A percentile compares a stretch with the other conserved stretches of the same genome.
phyloP scores from a whole-genome alignment of 1,284 basidiomycete genomes.

The Limonomyces culmigenus region DNA sequence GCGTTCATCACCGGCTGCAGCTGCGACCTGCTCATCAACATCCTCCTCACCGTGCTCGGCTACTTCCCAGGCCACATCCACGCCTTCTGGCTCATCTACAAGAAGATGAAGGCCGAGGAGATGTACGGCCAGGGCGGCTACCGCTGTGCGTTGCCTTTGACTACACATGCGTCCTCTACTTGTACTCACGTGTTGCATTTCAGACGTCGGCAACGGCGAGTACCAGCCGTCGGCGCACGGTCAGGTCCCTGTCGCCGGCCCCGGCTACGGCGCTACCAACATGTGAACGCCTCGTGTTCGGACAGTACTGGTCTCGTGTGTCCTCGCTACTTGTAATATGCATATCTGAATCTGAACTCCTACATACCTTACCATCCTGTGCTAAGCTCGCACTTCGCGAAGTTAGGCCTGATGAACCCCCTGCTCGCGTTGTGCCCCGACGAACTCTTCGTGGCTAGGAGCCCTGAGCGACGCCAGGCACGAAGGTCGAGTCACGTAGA shows the following conservation, averaged over 20 bases:
- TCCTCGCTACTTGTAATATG: no score
- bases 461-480: no score
- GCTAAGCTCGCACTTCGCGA: no score
- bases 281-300: no score
- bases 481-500: no score
- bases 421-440: no score
- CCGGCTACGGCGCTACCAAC: not conserved
- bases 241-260: constrained; percentile 13
- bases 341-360: no score
- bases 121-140: constrained; percentile 35
- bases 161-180: not conserved
- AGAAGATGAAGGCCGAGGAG: constrained; percentile 45
- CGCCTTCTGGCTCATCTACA: constrained; percentile 35
- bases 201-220: constrained; percentile 38
- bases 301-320: no score
- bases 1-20: constrained; percentile 63
- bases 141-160: constrained; percentile 16
- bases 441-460: no score
- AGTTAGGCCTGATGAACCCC: no score
- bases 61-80: constrained; percentile 59
- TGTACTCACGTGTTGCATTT: not conserved
- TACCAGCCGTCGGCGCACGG: constrained; percentile 23
- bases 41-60: constrained; percentile 59
- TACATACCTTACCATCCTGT: no score
- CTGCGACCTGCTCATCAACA: constrained; percentile 71